A percentile compares a stretch with the other conserved stretches of the same genome.
Conservation (phyloP, 306 rosid species). For the Cyclanthera cordifolia region DNA sequence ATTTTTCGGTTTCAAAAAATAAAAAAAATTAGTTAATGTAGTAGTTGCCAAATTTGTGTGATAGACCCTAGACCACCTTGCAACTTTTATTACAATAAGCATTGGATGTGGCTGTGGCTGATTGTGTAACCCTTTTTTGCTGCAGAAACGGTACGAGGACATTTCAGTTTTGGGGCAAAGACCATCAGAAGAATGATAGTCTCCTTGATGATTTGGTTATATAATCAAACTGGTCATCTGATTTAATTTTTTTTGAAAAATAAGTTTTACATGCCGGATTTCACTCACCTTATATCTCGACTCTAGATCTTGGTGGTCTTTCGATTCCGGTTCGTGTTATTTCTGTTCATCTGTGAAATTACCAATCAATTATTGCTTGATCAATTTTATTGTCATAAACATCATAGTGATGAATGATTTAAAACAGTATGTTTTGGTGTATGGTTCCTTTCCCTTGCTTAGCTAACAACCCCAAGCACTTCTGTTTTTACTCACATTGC, state of each 20-base stretch:
- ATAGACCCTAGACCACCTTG: neutral
- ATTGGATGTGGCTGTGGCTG: neutral
- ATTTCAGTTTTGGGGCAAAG: constrained; percentile 51
- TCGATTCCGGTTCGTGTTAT: neutral
- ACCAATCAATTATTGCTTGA: neutral
- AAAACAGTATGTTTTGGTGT: neutral
- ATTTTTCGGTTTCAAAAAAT: no score
- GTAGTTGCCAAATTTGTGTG: no score
- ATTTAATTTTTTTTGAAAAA: constrained; percentile 7
- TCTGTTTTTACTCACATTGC: neutral
- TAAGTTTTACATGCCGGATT: neutral
- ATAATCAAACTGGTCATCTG: neutral
- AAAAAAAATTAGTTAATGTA: no score
- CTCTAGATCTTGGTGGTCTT: constrained; percentile 4
- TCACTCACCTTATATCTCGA: neutral
- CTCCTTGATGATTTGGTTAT: neutral
- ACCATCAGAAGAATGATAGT: constrained; percentile 36
- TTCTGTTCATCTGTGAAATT: neutral
- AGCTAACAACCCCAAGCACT: neutral
- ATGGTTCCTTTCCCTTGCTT: neutral
- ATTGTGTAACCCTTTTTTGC: neutral
- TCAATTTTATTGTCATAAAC: neutral
- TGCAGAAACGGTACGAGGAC: constrained; percentile 57
- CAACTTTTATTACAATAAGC: neutral
- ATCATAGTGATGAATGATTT: neutral